Conservation (phyloP, 495 filamentous ascomycete genomes). For the Xylaria intraflava region DNA sequence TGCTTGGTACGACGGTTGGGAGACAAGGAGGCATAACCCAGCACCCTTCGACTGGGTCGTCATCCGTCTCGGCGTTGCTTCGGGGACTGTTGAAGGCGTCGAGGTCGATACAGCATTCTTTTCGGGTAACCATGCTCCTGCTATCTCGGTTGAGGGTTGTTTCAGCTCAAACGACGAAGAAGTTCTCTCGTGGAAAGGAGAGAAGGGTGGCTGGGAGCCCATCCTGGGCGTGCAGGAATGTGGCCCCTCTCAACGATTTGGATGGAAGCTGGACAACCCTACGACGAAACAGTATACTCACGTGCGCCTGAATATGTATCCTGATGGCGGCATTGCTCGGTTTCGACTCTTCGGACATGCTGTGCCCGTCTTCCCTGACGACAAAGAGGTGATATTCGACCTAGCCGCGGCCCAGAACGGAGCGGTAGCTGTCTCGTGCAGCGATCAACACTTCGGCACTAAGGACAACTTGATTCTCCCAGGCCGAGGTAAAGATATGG, state of each 20-base stretch:
- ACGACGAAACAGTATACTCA: conserved; percentile 70
- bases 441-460: conserved; percentile 80
- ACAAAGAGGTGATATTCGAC: conserved; percentile 62
- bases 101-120: conserved; percentile 88
- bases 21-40: conserved; percentile 80
- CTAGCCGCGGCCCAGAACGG: conserved; percentile 78
- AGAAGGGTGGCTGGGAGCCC: conserved; percentile 58
- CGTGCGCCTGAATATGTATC: conserved; percentile 82
- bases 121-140: conserved; percentile 79
- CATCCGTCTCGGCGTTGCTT: conserved; percentile 70
- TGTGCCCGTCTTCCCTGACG: conserved; percentile 61
- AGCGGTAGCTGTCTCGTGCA: conserved; percentile 66
- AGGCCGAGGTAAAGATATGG: conserved; percentile 84
- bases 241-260: conserved; percentile 69
- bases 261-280: conserved; percentile 61
- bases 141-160: conserved; percentile 73
- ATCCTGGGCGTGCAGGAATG: conserved; percentile 65
- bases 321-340: conserved; percentile 87
- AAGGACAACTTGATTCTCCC: conserved; percentile 79
- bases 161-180: conserved; percentile 55
- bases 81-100: conserved; percentile 66
- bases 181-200: conserved; percentile 53
- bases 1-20: conserved; percentile 96
- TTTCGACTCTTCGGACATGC: conserved; percentile 77
- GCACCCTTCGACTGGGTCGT: conserved; percentile 79